Evolutionary conservation across 371 early-diverging fungal species (phyloP).

Genomic region (Saksenaea vasiformis): DNA sequence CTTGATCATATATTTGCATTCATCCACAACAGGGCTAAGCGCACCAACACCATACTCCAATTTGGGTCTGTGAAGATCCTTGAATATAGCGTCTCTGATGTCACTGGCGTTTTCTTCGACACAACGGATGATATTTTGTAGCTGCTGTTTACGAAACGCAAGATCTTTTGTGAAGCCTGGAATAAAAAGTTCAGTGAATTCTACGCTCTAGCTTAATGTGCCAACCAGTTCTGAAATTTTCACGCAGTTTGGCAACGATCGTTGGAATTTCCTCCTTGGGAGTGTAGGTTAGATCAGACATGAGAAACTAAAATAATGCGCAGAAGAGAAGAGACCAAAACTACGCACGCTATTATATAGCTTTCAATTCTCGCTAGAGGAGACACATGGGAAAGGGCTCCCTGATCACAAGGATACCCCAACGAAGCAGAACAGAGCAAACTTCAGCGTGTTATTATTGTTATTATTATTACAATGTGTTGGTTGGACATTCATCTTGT

Average conservation of each 20-base stretch:
- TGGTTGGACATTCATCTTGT: too few species aligned
- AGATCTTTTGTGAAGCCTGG: constrained; percentile 60
- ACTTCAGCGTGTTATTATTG: too few species aligned
- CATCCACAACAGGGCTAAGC: constrained; percentile 63
- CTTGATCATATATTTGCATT: constrained; percentile 62
- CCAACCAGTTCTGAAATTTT: constrained; percentile 50
- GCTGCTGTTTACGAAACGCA: constrained; percentile 74
- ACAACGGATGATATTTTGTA: constrained; percentile 62
- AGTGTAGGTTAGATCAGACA: constrained; percentile 29
- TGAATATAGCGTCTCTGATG: constrained; percentile 64
- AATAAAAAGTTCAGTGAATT: not conserved
- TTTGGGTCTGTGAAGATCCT: constrained; percentile 67
- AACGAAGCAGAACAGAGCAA: too few species aligned
- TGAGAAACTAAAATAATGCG: constrained; percentile 10
- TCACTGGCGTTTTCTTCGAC: constrained; percentile 66
- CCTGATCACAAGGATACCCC: too few species aligned
- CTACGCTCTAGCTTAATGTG: not conserved
- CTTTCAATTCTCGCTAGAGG: not conserved
- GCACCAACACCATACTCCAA: constrained; percentile 61
- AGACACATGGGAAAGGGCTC: too few species aligned
- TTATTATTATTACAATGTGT: too few species aligned
- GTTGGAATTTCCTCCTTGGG: constrained; percentile 29
- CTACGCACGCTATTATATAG: not conserved
- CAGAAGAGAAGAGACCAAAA: constrained; percentile 4
- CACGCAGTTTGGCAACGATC: constrained; percentile 51